Conservation (phyloP, 169 alveolate species). For the Babesia microti region DNA sequence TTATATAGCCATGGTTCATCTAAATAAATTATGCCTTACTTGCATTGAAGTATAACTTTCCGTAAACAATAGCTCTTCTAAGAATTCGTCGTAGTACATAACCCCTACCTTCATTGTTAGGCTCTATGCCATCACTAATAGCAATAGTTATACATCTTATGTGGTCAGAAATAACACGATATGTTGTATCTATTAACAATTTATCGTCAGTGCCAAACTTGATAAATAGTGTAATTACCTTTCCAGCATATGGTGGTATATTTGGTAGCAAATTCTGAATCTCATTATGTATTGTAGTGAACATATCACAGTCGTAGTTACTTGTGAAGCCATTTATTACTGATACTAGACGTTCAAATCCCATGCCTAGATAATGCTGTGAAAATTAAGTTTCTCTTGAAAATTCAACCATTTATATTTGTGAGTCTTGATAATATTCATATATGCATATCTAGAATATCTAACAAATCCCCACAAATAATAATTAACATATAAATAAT, state of each 20-base stretch:
- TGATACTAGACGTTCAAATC: conserved; percentile 83
- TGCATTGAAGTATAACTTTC: conserved; percentile 58
- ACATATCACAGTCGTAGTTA: conserved; percentile 87
- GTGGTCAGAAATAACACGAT: conserved; percentile 88
- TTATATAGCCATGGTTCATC: conserved; percentile 71
- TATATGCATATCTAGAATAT: no score
- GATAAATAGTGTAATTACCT: conserved; percentile 24
- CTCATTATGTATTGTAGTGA: conserved; percentile 67
- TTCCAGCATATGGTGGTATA: conserved; percentile 68
- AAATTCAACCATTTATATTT: no score
- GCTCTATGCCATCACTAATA: conserved; percentile 82
- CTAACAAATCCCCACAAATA: no score
- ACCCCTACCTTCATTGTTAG: conserved; percentile 83
- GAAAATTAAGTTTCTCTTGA: no score
- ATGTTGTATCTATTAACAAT: conserved; percentile 75
- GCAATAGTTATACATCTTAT: conserved; percentile 82
- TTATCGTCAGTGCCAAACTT: conserved; percentile 64
- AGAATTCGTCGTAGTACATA: conserved; percentile 83
- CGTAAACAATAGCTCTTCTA: conserved; percentile 81
- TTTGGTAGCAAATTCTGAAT: conserved; percentile 57
- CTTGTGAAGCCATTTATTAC: conserved; percentile 67
- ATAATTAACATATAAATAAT: no score
- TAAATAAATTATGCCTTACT: conserved; percentile 4
- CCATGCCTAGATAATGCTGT: conserved; percentile 79
- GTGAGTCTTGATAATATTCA: no score